These are phyloP conservation scores for cucumber (Cucumis sativus) DNA, from an alignment of 306 rosid species.

Conservation along the genomic window DNA sequence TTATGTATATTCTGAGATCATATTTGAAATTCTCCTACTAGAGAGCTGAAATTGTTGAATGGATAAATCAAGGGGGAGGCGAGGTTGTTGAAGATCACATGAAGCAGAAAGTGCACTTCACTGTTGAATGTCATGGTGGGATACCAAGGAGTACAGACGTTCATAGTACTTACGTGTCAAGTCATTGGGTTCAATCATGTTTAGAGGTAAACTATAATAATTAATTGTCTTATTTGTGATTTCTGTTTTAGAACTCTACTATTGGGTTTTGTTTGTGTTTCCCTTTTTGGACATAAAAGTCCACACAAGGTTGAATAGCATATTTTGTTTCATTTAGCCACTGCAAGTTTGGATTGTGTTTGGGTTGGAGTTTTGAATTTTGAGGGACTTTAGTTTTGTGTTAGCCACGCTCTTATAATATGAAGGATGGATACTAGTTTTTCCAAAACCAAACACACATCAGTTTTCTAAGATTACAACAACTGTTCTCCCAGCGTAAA, in stretches of 20 bases:
- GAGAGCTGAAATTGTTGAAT: constrained; percentile 77
- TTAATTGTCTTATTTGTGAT: constrained; percentile 10
- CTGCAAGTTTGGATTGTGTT: background rate
- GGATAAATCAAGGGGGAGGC: no score
- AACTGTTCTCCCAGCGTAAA: no score
- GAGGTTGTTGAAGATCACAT: constrained; percentile 35
- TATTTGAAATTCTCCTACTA: constrained; percentile 13
- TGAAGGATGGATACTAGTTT: no score
- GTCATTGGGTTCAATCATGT: constrained; percentile 91
- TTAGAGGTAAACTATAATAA: constrained; percentile 87
- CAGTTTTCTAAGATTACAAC: no score
- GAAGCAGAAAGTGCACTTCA: constrained; percentile 42
- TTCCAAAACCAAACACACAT: no score
- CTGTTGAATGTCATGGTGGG: constrained; percentile 69
- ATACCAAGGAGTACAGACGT: constrained; percentile 19
- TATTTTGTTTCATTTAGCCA: background rate
- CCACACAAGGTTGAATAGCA: background rate
- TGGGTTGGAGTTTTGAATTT: background rate
- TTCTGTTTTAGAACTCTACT: constrained; percentile 5
- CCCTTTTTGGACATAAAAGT: background rate
- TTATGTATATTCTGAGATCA: background rate
- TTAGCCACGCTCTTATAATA: no score
- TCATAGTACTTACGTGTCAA: constrained; percentile 42
- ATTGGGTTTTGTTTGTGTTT: constrained; percentile 8
- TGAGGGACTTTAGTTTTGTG: background rate